These are phyloP conservation scores for Filobasidium floriforme DNA, from an alignment of 768 basidiomycete genomes.

Conservation along the genomic window DNA sequence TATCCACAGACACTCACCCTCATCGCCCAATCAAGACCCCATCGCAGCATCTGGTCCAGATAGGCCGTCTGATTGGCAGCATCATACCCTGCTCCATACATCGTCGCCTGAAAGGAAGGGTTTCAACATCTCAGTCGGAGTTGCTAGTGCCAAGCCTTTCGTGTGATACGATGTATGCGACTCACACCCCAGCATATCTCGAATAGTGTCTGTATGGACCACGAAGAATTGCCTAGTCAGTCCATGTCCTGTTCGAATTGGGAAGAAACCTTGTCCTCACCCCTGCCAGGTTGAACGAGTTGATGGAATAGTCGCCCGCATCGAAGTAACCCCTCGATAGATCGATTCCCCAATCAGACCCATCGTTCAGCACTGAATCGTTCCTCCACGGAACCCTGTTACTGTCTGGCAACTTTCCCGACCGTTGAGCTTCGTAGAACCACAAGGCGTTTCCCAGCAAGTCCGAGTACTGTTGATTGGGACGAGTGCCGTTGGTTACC, in stretches of 20 bases:
- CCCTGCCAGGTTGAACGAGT: constrained; percentile 13
- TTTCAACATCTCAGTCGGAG: neutral
- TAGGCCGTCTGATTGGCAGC: constrained; percentile 78
- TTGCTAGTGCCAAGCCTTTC: neutral
- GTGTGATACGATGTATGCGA: neutral
- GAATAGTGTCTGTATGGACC: constrained; percentile 56
- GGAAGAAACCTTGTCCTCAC: constrained; percentile 17
- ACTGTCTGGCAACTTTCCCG: constrained; percentile 59
- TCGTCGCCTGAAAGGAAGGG: constrained; percentile 50
- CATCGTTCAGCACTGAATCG: constrained; percentile 68
- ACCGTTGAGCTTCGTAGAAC: constrained; percentile 87
- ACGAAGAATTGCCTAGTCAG: neutral
- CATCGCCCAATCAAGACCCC: constrained; percentile 87
- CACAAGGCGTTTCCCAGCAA: constrained; percentile 72
- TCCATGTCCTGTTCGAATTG: too few species aligned
- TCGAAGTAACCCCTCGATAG: constrained; percentile 85
- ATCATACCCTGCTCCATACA: constrained; percentile 78
- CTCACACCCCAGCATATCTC: constrained; percentile 72
- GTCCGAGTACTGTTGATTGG: constrained; percentile 74
- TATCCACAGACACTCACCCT: constrained; percentile 52
- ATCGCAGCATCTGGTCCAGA: constrained; percentile 81
- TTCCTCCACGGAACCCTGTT: constrained; percentile 85
- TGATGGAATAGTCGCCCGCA: constrained; percentile 57
- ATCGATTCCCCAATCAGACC: constrained; percentile 63
- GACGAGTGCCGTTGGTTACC: constrained; percentile 35